Evolutionary conservation across 169 alveolate genomes (phyloP), one percentile per base, ranked within the genome.

Genomic region (Hepatocystis sp.): DNA sequence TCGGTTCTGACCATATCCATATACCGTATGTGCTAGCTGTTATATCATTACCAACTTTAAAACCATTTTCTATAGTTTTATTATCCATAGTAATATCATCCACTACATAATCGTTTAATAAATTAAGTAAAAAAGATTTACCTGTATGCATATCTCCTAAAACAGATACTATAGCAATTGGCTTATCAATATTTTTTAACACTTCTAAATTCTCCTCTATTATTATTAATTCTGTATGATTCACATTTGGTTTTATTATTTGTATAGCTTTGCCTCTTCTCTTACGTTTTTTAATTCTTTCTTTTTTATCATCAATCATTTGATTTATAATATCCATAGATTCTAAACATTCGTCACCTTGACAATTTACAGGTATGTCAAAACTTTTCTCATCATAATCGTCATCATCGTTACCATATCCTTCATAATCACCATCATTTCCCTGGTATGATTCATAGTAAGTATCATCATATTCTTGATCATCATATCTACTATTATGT

Each of bases 91-190:
- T 84, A 13, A 78, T 28, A 30, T 71, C 92, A 51, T 78, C 58
- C 19, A 92, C 51, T 4, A 71, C 66, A 39, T 92, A 85, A 19
- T 92, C 95, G 44, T 92, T 92, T 1, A 92, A 51, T 44, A 86
- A 90, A 67, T 93, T 93, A 8, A 92, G 58, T 17, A 93, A 55
- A 34, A 91, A 92, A 5, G 94, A 86, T 81, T 93, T 93, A 3
- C 96, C 96, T 28, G 93, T 85, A 58, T 93, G 92, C 76, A 93
- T 66, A 44, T 91, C 85, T 28, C 97, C 97, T 47, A 93, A 66
- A 7, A 92, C 95, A 4, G 94, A 90, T 8, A 93, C 93, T 7
- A 92, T 84, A n/a, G 95, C 94, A 39, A 93, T 63, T 28, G 96
- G 96, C 42, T 90, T 90, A 4, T 90, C 92, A 3, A 92, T 34